phyloP scores from a whole-genome alignment of 441 rosid genomes.

The Manihot esculenta region DNA sequence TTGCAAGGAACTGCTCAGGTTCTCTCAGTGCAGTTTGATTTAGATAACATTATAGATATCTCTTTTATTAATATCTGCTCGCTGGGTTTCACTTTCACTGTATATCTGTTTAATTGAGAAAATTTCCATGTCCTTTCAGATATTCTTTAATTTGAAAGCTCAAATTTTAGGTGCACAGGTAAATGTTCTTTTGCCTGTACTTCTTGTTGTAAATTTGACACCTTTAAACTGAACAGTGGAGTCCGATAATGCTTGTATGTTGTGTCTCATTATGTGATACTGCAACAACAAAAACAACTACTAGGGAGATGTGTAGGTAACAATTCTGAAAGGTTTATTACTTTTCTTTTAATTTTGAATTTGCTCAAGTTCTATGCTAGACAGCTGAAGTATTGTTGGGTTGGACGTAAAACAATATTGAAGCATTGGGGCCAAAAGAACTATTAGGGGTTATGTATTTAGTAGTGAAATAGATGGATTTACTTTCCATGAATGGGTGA shows the following conservation, averaged over 20 bases:
- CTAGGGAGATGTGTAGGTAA: not conserved
- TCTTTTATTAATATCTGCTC: no score
- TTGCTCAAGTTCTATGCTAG: not conserved
- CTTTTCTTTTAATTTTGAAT: not conserved
- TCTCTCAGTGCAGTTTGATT: not conserved
- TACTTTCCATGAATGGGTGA: not conserved
- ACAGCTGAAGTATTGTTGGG: no score
- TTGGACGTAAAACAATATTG: not conserved
- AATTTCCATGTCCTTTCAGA: constrained; percentile 49
- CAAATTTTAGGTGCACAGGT: constrained; percentile 94
- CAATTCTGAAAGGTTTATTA: not conserved
- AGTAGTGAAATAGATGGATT: no score
- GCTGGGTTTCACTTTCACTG: not conserved
- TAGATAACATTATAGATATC: no score
- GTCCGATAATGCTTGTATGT: not conserved
- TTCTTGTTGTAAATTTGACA: not conserved
- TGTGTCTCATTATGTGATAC: not conserved
- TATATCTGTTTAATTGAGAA: constrained; percentile 13
- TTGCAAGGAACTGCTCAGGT: not conserved
- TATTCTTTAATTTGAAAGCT: constrained; percentile 80
- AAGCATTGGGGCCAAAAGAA: no score
- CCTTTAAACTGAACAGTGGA: not conserved
- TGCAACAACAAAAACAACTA: no score
- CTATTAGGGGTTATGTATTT: no score
- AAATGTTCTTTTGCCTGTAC: constrained; percentile 5